Percentiles rank a stretch among this genome's conserved stretches.
Conservation (phyloP, 306 rosid genomes). For the Urtica urens region DNA sequence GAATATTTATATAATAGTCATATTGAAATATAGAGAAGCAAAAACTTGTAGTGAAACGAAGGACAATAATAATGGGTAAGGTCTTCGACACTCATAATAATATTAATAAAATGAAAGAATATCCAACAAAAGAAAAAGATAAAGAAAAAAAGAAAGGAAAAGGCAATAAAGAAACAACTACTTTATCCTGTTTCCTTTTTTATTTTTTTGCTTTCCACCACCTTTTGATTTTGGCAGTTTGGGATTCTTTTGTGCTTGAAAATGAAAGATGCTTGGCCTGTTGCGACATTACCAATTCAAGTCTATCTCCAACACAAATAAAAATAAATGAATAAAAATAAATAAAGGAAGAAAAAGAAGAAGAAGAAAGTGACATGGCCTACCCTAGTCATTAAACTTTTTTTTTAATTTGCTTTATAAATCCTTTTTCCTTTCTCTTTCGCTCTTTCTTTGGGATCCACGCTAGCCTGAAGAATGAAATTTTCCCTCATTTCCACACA, state of each 20-base stretch:
- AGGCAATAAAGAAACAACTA: conserved; percentile 1
- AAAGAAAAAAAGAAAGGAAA: background rate
- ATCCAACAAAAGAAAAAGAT: conserved; percentile 1
- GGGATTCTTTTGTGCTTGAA: conserved; percentile 23
- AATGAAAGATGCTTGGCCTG: conserved; percentile 17
- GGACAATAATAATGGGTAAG: background rate
- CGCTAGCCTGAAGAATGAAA: conserved; percentile 2
- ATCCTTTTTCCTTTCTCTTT: background rate
- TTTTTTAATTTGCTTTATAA: background rate
- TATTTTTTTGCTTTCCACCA: background rate
- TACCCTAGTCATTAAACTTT: conserved; percentile 6
- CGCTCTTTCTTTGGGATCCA: background rate
- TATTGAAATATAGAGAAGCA: background rate
- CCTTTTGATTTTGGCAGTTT: conserved; percentile 20
- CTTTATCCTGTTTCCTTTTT: conserved; percentile 19
- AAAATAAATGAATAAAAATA: background rate
- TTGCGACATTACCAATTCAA: conserved; percentile 13
- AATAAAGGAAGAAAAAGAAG: background rate
- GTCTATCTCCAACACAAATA: conserved; percentile 14
- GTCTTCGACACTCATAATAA: no score
- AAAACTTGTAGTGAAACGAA: background rate
- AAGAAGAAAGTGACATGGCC: background rate
- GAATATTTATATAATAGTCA: background rate
- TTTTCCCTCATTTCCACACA: conserved; percentile 1
- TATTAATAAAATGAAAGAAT: conserved; percentile 4